phyloP scores from a whole-genome alignment of 306 rosid genomes.

The Begonia masoniana region DNA sequence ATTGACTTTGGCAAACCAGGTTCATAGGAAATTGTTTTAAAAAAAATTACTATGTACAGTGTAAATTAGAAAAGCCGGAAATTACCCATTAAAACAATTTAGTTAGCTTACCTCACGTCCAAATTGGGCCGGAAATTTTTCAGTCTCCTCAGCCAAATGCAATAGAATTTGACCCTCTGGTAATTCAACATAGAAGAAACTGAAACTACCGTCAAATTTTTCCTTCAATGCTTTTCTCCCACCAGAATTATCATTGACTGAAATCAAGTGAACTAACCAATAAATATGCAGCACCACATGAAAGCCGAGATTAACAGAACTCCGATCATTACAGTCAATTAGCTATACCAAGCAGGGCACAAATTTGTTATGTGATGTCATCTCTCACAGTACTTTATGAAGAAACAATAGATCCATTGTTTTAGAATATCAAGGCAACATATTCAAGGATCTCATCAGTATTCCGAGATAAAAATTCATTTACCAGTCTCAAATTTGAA shows the following conservation, averaged over 20 bases:
- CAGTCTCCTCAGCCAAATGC: constrained; percentile 58
- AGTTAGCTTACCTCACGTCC: constrained; percentile 81
- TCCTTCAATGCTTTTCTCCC: constrained; percentile 64
- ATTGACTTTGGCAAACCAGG: too few species aligned
- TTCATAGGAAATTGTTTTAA: too few species aligned
- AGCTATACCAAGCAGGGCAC: too few species aligned
- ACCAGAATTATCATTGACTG: constrained; percentile 53
- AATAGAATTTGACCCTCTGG: constrained; percentile 58
- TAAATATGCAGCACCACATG: constrained; percentile 8
- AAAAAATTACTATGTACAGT: too few species aligned
- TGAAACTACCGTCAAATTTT: constrained; percentile 43
- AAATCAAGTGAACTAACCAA: constrained; percentile 17
- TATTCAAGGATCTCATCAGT: neutral
- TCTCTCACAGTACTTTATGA: too few species aligned
- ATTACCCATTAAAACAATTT: neutral
- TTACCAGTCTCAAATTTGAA: constrained; percentile 47
- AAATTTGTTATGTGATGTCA: too few species aligned
- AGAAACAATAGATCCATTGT: too few species aligned
- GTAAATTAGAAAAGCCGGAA: too few species aligned
- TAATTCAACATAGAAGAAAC: constrained; percentile 75
- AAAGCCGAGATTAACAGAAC: too few species aligned
- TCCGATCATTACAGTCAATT: too few species aligned
- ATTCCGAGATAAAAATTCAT: constrained; percentile 22
- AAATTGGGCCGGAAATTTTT: constrained; percentile 75
- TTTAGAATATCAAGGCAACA: constrained; percentile 1